Evolutionary conservation across 805 yeast genomes (phyloP).

Genomic region (Zygosaccharomyces kombuchaensis): DNA sequence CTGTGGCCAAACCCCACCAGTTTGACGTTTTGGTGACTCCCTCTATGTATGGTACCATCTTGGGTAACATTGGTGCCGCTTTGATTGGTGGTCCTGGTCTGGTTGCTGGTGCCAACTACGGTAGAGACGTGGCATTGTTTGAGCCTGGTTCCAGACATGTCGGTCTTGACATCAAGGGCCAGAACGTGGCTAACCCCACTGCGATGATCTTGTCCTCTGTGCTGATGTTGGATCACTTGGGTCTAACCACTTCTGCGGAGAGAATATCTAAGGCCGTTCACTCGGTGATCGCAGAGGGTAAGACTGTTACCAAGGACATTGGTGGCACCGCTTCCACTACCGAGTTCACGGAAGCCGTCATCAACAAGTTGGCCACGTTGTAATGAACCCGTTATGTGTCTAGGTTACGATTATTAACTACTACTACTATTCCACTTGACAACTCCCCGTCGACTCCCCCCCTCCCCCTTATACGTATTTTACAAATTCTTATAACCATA

Average conservation of each 20-base stretch:
- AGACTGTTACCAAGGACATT: slow-evolving; percentile 78
- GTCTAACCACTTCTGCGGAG: slow-evolving; percentile 79
- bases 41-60: slow-evolving; percentile 94
- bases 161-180: slow-evolving; percentile 92
- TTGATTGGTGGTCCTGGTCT: slow-evolving; percentile 96
- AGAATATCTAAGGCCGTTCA: slow-evolving; percentile 85
- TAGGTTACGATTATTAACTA: slow-evolving; percentile 3
- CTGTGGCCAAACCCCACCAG: slow-evolving; percentile 96
- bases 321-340: slow-evolving; percentile 89
- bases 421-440: not conserved
- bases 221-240: slow-evolving; percentile 92
- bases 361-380: slow-evolving; percentile 50
- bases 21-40: slow-evolving; percentile 98
- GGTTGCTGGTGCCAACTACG: slow-evolving; percentile 97
- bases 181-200: slow-evolving; percentile 95
- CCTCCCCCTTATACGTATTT: slow-evolving; percentile 2
- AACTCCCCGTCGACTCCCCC: not conserved
- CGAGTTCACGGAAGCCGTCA: slow-evolving; percentile 90
- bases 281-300: slow-evolving; percentile 85
- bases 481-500: slow-evolving; percentile 1
- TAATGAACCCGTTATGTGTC: slow-evolving; percentile 3
- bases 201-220: slow-evolving; percentile 92
- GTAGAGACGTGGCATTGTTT: slow-evolving; percentile 95
- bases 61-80: slow-evolving; percentile 96
- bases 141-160: slow-evolving; percentile 99